phyloP scores from a whole-genome alignment of 2,329 filamentous ascomycete species.

The Aspergillus fijiensis region DNA sequence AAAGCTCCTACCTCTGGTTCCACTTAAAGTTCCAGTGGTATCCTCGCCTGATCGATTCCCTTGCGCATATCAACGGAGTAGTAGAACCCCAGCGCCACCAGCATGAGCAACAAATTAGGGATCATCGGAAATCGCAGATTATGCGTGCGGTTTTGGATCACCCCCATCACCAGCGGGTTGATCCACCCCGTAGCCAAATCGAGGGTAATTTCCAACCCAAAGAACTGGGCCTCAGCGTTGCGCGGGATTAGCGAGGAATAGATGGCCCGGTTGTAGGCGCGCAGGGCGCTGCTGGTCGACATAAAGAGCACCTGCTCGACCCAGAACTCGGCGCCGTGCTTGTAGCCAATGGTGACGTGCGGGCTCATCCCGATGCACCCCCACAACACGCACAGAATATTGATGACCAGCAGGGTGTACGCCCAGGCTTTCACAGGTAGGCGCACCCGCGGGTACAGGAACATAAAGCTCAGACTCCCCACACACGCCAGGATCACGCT shows the following conservation, averaged over 20 bases:
- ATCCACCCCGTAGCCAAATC: slow-evolving; percentile 17
- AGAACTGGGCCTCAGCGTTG: slow-evolving; percentile 15
- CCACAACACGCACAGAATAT: slow-evolving; percentile 14
- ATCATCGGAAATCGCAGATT: slow-evolving; percentile 18
- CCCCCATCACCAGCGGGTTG: slow-evolving; percentile 14
- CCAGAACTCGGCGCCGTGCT: slow-evolving; percentile 16
- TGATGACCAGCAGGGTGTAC: slow-evolving; percentile 9
- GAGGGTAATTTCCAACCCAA: slow-evolving; percentile 14
- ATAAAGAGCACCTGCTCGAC: slow-evolving; percentile 17
- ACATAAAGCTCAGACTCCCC: slow-evolving; percentile 20
- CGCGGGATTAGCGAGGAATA: slow-evolving; percentile 14
- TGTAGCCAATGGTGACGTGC: slow-evolving; percentile 15
- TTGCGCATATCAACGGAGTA: slow-evolving; percentile 13
- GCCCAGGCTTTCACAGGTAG: slow-evolving; percentile 12
- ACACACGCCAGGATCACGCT: slow-evolving; percentile 19
- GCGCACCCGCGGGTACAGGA: slow-evolving; percentile 13
- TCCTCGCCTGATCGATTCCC: slow-evolving; percentile 16
- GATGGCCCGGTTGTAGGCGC: slow-evolving; percentile 13
- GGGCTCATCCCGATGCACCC: slow-evolving; percentile 17
- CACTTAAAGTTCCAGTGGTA: neutral
- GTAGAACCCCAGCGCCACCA: slow-evolving; percentile 11
- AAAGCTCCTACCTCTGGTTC: too few relatives aligned
- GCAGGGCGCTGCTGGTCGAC: slow-evolving; percentile 14
- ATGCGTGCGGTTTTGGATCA: slow-evolving; percentile 15
- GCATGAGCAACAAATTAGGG: slow-evolving; percentile 15